A percentile compares a stretch with the other conserved stretches of the same genome.
Evolutionary conservation across 371 early-diverging fungal species (phyloP).

Genomic region (Umbelopsis sp.): DNA sequence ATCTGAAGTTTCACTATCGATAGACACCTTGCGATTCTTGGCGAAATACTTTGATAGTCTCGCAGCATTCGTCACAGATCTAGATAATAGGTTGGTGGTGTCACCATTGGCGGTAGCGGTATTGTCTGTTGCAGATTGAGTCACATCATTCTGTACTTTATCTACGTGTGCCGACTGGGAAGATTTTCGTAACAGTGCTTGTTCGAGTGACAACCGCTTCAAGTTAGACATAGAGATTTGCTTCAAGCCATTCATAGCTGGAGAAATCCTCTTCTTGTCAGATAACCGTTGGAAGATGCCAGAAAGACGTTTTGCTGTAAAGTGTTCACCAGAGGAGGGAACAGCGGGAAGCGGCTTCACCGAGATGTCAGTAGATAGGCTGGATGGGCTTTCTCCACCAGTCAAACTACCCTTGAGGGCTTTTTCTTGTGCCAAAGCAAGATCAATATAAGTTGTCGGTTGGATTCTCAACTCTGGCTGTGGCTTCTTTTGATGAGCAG

Average conservation of each 20-base stretch:
- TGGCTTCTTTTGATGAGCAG: background rate
- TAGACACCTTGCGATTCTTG: background rate
- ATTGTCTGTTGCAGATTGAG: background rate
- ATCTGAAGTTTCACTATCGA: constrained; percentile 7
- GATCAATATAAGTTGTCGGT: background rate
- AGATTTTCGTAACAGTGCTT: background rate
- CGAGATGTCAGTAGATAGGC: background rate
- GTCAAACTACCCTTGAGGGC: background rate
- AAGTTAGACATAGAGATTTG: background rate
- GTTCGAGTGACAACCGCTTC: background rate
- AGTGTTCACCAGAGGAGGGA: background rate
- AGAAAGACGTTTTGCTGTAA: background rate
- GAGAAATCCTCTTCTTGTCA: constrained; percentile 11
- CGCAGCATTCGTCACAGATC: background rate
- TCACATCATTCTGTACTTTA: background rate
- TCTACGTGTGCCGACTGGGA: background rate
- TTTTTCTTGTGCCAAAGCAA: background rate
- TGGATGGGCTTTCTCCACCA: background rate
- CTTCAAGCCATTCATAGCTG: constrained; percentile 3
- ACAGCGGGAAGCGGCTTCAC: constrained; percentile 7
- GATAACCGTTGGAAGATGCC: background rate
- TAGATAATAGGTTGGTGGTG: background rate
- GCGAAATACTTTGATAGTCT: background rate
- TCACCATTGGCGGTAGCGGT: background rate
- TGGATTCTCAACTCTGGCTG: background rate